Evolutionary conservation across 176 grass and related monocot genomes (phyloP).

Genomic region (Cymbopogon citratus): DNA sequence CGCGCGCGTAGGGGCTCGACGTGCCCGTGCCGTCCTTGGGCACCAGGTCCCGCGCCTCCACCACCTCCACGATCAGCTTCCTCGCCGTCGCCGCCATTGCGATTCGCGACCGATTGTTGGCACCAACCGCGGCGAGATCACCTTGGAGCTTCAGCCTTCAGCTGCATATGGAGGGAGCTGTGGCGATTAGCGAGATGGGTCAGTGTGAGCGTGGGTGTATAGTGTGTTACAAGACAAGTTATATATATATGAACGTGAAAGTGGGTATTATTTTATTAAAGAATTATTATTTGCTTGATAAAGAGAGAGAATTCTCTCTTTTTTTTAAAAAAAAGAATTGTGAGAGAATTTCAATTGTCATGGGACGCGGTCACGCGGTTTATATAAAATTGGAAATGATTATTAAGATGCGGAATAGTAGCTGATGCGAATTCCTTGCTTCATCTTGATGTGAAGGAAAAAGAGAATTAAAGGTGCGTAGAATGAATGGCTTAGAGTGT

Average conservation of each 20-base stretch:
- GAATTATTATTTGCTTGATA: neutral
- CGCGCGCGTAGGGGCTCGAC: constrained; percentile 83
- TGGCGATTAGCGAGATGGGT: neutral
- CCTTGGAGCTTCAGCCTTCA: neutral
- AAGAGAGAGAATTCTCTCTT: neutral
- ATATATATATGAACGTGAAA: neutral
- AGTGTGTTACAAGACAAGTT: neutral
- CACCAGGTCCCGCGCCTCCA: constrained; percentile 72
- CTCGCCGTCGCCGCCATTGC: constrained; percentile 35
- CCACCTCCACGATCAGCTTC: constrained; percentile 95
- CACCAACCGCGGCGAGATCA: neutral
- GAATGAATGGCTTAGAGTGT: neutral
- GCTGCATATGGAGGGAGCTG: constrained; percentile 21
- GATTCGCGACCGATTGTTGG: too few species aligned
- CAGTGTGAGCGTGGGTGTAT: neutral
- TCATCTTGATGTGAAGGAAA: neutral
- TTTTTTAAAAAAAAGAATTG: neutral
- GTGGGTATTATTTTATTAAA: neutral
- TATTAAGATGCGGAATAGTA: constrained; percentile 2
- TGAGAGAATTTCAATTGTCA: neutral
- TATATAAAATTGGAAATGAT: neutral
- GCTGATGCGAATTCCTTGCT: neutral
- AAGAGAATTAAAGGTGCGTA: neutral
- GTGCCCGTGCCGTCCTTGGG: constrained; percentile 87
- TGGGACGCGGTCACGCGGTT: neutral